These are phyloP conservation scores for Cornus suecica DNA, from an alignment of 148 eudicot genomes.

Conservation along the genomic window DNA sequence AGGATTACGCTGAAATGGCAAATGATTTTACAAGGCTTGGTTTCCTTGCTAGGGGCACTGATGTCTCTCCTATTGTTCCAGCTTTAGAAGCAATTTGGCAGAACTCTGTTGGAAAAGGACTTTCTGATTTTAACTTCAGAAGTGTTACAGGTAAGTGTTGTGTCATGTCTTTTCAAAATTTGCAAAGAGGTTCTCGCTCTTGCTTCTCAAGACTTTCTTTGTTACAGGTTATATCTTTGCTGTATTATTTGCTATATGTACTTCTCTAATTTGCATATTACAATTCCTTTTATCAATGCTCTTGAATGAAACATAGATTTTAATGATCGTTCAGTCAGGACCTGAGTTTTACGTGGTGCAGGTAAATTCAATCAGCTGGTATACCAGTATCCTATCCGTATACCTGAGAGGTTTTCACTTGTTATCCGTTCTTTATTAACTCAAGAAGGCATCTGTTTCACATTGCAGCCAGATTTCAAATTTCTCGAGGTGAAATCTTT, in stretches of 20 bases:
- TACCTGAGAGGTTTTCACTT: constrained; percentile 97
- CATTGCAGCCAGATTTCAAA: constrained; percentile 84
- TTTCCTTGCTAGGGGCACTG: constrained; percentile 89
- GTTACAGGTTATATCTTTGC: constrained; percentile 1
- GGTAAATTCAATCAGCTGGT: constrained; percentile 98
- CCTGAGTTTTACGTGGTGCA: constrained; percentile 26
- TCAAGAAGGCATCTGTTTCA: constrained; percentile 97
- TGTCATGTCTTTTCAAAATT: neutral
- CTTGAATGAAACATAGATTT: no score
- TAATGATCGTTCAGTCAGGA: neutral
- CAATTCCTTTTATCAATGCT: no score
- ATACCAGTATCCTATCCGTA: constrained; percentile 94
- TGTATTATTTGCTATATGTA: neutral
- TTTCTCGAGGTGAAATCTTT: constrained; percentile 77
- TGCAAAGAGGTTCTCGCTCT: neutral
- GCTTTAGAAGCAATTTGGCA: constrained; percentile 99
- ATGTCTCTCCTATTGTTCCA: constrained; percentile 90
- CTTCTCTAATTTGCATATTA: neutral
- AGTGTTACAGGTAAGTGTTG: constrained; percentile 80
- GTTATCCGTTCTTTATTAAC: constrained; percentile 96
- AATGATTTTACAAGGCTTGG: constrained; percentile 99
- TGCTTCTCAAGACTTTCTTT: neutral
- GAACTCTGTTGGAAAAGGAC: constrained; percentile 90
- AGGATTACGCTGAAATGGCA: constrained; percentile 97
- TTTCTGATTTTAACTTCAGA: constrained; percentile 91